A percentile compares a stretch with the other conserved stretches of the same genome.
These are phyloP conservation scores for Capsella rubella DNA, from an alignment of 441 rosid species.

Conservation along the genomic window DNA sequence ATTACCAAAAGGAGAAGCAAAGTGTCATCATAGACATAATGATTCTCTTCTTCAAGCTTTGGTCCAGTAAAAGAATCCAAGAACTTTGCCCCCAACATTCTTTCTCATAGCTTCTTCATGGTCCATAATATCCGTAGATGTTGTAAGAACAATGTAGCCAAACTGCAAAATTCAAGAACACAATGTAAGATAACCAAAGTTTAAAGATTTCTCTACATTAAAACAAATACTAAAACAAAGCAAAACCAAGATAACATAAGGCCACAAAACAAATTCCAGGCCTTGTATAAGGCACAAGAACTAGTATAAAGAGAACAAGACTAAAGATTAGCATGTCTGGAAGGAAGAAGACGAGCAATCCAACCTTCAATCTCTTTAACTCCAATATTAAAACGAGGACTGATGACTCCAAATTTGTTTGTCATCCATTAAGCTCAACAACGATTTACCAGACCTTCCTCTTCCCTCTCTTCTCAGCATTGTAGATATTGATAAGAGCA, in stretches of 20 bases:
- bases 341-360: constrained; percentile 59
- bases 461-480: constrained; percentile 72
- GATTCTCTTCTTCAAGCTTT: not conserved
- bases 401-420: constrained; percentile 69
- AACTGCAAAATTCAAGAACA: constrained; percentile 49
- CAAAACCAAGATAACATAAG: no score
- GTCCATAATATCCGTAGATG: constrained; percentile 80
- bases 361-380: constrained; percentile 70
- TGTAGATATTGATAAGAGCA: constrained; percentile 69
- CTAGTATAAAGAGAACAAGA: not conserved
- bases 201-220: not conserved
- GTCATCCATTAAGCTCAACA: constrained; percentile 68
- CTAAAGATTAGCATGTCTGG: constrained; percentile 38
- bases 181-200: constrained; percentile 15
- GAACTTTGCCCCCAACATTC: constrained; percentile 79
- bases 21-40: constrained; percentile 13
- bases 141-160: constrained; percentile 73
- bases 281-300: not conserved
- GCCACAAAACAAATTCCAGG: no score
- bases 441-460: constrained; percentile 71
- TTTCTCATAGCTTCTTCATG: constrained; percentile 80
- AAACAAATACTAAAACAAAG: no score
- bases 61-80: constrained; percentile 65
- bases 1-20: constrained; percentile 37
- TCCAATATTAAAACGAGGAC: constrained; percentile 68